phyloP scores from a whole-genome alignment of 73 alveolate genomes.

The Breviolum minutum region DNA sequence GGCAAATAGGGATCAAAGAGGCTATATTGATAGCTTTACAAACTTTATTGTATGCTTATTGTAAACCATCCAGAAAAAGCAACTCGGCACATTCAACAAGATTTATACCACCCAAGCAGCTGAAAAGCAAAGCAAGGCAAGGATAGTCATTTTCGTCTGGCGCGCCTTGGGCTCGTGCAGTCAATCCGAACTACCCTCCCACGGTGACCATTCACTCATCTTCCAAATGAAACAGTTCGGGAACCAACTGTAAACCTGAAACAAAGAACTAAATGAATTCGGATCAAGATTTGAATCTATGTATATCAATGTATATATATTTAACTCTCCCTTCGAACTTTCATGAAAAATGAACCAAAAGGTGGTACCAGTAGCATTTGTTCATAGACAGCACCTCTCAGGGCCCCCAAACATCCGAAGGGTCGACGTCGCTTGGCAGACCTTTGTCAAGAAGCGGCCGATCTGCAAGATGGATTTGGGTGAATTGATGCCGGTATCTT shows the following conservation, averaged over 20 bases:
- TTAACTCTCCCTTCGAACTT: neutral
- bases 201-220: neutral
- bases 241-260: neutral
- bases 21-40: too few species aligned
- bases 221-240: neutral
- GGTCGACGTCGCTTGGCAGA: conserved; percentile 7
- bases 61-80: too few species aligned
- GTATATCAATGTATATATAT: too few species aligned
- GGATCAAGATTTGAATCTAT: too few species aligned
- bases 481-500: too few species aligned
- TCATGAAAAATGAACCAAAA: neutral
- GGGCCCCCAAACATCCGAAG: neutral
- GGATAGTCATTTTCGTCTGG: conserved; percentile 9
- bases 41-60: too few species aligned
- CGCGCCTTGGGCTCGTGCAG: neutral
- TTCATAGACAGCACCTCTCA: neutral
- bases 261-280: too few species aligned
- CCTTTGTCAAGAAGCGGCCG: neutral
- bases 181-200: neutral
- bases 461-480: neutral
- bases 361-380: neutral
- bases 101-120: neutral
- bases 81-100: neutral
- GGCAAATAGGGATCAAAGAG: too few species aligned
- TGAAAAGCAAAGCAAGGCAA: neutral